Evolutionary conservation across 345 rosid species (phyloP), one percentile per base, ranked within the genome.

Genomic region (Ricinus communis): DNA sequence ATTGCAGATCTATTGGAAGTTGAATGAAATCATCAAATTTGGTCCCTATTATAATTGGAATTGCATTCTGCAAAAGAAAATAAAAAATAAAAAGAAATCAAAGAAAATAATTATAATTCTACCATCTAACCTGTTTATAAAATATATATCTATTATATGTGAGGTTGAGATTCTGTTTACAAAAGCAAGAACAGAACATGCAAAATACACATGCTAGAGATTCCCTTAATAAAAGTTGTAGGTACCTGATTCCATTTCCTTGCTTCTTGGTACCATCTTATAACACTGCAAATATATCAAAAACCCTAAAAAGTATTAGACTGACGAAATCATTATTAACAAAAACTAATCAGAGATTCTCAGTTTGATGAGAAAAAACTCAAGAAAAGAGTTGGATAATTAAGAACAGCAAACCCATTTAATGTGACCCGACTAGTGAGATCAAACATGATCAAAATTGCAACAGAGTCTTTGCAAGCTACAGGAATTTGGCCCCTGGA

Each of bases 11-110:
- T 22, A 90, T 81, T 10, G 98, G 98, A 30, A 94, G 93, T 73
- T 90, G 94, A 76, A 91, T 90, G 80, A 94, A 94, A 62, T 94
- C 98, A 64, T 94, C 98, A 72, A 94, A 94, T 81, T 94, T 91
- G 40, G 96, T 87, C 64, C 98, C 98, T 40, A 94, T 85, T 56
- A 94, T 60, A 24, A 94, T 82, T 19, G 96, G 97, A 74, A 91
- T 88, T 53, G 97, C 98, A 21, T 82, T 90, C 96, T 91, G 69
- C 79, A 80, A 71, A 68, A 62, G 47, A 62, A 69, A n/a, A n/a
- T n/a, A n/a, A n/a, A n/a, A n/a, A n/a, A n/a, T n/a, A n/a, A 47
- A 66, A 47, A 18, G 57, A 53, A 36, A 22, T 1, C 63, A 31
- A 16, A 64, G 1, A 31, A 70, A 30, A 45, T 27, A 25, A 65